Evolutionary conservation across 2,329 filamentous ascomycete species (phyloP).

Genomic region (Dendrostoma leiphaemia): DNA sequence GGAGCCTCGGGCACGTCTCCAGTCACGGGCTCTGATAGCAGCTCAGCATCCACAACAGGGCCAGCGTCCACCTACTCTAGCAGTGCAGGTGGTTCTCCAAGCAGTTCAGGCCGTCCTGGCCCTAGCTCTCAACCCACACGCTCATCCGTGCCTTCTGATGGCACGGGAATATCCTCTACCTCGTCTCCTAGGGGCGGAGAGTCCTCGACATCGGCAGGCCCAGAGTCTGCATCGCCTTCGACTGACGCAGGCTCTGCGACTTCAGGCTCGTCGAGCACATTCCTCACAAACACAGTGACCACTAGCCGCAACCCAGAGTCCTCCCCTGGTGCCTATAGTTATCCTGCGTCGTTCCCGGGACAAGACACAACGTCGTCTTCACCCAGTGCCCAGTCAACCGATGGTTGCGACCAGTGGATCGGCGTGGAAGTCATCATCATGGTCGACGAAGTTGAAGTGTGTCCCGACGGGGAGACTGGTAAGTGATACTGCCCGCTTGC

Average conservation of each 20-base stretch:
- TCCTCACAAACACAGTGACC: background rate
- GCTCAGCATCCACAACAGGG: background rate
- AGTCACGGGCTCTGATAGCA: background rate
- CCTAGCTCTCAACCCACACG: background rate
- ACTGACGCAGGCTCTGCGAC: background rate
- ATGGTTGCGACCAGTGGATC: constrained; percentile 14
- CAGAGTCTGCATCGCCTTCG: background rate
- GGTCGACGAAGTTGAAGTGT: constrained; percentile 17
- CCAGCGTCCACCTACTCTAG: background rate
- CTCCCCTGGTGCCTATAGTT: constrained; percentile 10
- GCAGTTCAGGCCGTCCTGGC: background rate
- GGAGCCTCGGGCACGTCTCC: background rate
- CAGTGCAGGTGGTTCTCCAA: background rate
- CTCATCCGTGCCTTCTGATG: background rate
- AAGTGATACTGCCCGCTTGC: background rate
- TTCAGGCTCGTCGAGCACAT: background rate
- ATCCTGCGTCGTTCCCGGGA: constrained; percentile 7
- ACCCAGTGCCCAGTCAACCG: constrained; percentile 1
- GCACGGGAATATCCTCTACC: background rate
- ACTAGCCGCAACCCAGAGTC: background rate
- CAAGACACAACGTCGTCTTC: constrained; percentile 3
- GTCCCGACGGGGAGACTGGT: constrained; percentile 17
- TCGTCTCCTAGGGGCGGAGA: background rate
- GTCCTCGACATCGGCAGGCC: background rate
- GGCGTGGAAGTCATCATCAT: constrained; percentile 19